Evolutionary conservation across 148 eudicot species (phyloP).

Genomic region (Bassia scoparia): DNA sequence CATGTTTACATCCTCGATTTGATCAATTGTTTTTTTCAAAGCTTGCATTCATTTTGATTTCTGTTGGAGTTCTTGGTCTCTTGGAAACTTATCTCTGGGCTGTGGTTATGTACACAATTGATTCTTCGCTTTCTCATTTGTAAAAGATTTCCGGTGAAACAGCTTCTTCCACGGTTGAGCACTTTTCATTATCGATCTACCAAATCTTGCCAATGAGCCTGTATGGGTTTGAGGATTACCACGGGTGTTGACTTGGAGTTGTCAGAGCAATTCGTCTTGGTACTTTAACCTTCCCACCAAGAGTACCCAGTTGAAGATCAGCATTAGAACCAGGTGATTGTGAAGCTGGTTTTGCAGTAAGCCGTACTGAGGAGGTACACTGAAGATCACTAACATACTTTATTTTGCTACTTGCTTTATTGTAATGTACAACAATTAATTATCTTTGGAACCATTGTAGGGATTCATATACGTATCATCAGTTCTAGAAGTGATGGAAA

Average conservation of each 20-base stretch:
- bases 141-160: conserved; percentile 76
- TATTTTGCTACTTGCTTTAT: neutral
- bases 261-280: conserved; percentile 88
- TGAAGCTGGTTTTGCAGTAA: conserved; percentile 66
- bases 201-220: conserved; percentile 70
- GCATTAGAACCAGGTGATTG: conserved; percentile 53
- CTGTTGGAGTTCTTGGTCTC: neutral
- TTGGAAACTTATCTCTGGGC: neutral
- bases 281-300: conserved; percentile 62
- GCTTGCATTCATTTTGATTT: too few species aligned
- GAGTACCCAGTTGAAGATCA: conserved; percentile 55
- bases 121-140: neutral
- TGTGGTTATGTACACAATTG: neutral
- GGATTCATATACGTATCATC: conserved; percentile 83
- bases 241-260: conserved; percentile 80
- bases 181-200: conserved; percentile 74
- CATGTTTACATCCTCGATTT: too few species aligned
- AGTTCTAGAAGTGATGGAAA: conserved; percentile 45
- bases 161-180: conserved; percentile 69
- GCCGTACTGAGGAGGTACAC: conserved; percentile 71
- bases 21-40: too few species aligned
- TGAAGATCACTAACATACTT: conserved; percentile 35
- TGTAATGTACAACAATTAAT: neutral
- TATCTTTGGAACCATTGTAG: conserved; percentile 24
- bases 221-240: conserved; percentile 89